Base-by-base conservation (phyloP, 2,329 filamentous ascomycete species). In the Stachybotrys elegans region DNA sequence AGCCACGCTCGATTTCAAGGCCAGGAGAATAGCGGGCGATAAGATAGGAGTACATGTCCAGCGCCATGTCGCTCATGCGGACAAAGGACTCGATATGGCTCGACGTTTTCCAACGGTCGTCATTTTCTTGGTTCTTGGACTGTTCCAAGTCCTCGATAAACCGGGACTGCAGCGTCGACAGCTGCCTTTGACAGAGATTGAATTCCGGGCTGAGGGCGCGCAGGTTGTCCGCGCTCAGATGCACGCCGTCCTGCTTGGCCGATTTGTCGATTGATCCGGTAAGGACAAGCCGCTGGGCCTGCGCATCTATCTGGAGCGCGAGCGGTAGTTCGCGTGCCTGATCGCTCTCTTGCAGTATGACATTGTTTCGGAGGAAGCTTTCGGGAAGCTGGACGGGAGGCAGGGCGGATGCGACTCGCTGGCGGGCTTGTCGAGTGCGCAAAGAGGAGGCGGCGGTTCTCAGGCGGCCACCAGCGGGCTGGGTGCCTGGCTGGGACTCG, bases 321-420 rank as follows among this genome's bases (percentile, higher is more conserved):
- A 46, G 41, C 6, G 63, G 61, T 11, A 67, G 51, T 9, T 48
- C 47, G 16, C 61, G 63, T 38, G 54, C 55, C 13, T 35, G 49
- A n/a, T 45, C 44, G n/a, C 43, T n/a, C 38, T 51, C 22, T 40
- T 57, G 55, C 20, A 61, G 44, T 12, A 48, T 57, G 31, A 86
- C 70, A 43, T 76, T 76, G 17, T 66, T 59, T 31, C 73, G 62
- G 43, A 79, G 60, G 48, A 86, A 86, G 61, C 70, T 75, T 44
- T 69, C 61, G 1, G 83, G 80, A 13, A 86, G 63, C 40, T 72
- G 66, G 19, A 79, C 64, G 3, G 71, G 67, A n/a, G 77, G 77
- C 11, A 79, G 51, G 36, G 68, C 66, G 21, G 67, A 62, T 25
- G 63, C 60, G 23, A 55, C 57, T 34, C 60, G 53, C 42, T 58